A percentile compares a stretch with the other conserved stretches of the same genome.
These are phyloP conservation scores for Aspergillus hiratsukae DNA, from an alignment of 2,329 filamentous ascomycete genomes.

Conservation along the genomic window DNA sequence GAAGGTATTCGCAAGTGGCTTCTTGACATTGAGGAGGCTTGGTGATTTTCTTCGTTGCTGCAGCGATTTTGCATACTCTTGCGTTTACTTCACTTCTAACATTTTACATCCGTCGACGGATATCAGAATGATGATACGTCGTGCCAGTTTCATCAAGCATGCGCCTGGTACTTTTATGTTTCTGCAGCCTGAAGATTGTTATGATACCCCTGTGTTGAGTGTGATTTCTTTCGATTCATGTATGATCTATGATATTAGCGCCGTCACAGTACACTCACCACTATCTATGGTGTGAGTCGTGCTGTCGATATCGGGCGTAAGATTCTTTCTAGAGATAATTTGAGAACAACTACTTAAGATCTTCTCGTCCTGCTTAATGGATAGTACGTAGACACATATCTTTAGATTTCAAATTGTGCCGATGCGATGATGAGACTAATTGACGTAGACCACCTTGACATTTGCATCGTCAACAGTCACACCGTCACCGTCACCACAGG, in stretches of 20 bases:
- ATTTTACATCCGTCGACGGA: background rate
- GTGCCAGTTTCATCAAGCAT: background rate
- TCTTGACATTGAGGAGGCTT: slow-evolving; percentile 45
- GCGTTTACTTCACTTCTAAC: background rate
- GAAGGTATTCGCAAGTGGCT: slow-evolving; percentile 57
- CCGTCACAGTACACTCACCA: background rate
- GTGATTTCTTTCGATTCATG: slow-evolving; percentile 5
- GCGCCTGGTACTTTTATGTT: background rate
- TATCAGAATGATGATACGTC: background rate
- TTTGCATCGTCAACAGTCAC: slow-evolving; percentile 15
- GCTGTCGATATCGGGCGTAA: background rate
- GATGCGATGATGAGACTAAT: background rate
- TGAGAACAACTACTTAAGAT: background rate
- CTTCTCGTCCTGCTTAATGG: no score
- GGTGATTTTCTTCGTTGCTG: slow-evolving; percentile 19
- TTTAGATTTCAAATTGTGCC: background rate
- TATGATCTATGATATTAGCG: background rate
- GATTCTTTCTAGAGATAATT: background rate
- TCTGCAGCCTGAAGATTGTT: slow-evolving; percentile 3
- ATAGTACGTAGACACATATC: background rate
- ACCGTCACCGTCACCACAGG: slow-evolving; percentile 8
- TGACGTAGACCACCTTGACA: slow-evolving; percentile 21
- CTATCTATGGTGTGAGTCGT: background rate
- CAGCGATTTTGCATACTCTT: background rate
- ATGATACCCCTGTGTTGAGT: slow-evolving; percentile 26